Evolutionary conservation across 306 rosid species (phyloP).

Genomic region (Macrotyloma uniflorum): DNA sequence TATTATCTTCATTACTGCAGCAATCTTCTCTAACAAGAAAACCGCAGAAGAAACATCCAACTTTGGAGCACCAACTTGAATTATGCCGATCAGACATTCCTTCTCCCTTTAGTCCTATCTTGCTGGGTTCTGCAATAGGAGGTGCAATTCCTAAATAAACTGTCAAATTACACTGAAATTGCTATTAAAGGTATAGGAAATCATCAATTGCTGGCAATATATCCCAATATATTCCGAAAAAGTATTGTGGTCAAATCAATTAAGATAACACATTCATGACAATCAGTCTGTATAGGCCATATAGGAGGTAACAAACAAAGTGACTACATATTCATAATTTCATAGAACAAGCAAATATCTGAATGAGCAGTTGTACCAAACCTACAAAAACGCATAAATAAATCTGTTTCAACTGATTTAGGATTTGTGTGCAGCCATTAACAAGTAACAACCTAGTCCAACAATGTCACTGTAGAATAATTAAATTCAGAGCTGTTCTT

Average conservation of each 20-base stretch:
- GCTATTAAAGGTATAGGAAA: conserved; percentile 13
- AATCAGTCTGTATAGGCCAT: conserved; percentile 25
- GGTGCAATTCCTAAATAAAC: conserved; percentile 38
- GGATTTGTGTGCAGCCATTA: not conserved
- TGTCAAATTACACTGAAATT: conserved; percentile 19
- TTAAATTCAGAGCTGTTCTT: not conserved
- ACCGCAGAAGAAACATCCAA: conserved; percentile 68
- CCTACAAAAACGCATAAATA: conserved; percentile 14
- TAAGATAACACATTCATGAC: not conserved
- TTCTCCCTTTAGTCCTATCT: conserved; percentile 50
- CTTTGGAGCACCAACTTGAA: conserved; percentile 57
- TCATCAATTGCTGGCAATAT: conserved; percentile 4
- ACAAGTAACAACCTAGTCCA: conserved; percentile 22
- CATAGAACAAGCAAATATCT: not conserved
- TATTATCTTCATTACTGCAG: conserved; percentile 53
- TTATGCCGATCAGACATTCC: conserved; percentile 42
- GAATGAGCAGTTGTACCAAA: not conserved
- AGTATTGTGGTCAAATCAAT: conserved; percentile 28
- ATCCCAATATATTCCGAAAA: conserved; percentile 18
- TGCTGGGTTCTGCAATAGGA: conserved; percentile 61
- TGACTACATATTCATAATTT: not conserved
- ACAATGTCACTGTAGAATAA: conserved; percentile 14
- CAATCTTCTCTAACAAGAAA: conserved; percentile 74
- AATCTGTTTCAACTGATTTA: conserved; percentile 4
- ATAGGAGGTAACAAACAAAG: conserved; percentile 17